Evolutionary conservation across 768 basidiomycete species (phyloP).

Genomic region (Hericium coralloides): DNA sequence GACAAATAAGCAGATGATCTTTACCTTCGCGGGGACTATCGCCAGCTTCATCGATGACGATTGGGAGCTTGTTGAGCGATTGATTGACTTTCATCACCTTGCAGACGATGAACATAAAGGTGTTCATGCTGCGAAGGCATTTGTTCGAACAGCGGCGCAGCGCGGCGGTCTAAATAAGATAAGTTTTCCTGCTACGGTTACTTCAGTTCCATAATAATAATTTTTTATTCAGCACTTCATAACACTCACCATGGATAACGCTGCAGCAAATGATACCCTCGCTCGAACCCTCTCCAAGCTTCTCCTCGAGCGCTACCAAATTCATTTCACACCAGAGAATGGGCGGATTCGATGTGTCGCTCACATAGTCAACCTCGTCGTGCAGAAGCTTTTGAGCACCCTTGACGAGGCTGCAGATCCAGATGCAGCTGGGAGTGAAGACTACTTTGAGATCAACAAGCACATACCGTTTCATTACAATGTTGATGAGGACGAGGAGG

Average conservation of each 20-base stretch:
- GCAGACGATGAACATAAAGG: slow-evolving; percentile 19
- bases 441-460: background rate
- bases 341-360: slow-evolving; percentile 26
- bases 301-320: slow-evolving; percentile 22
- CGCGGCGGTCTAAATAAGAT: slow-evolving; percentile 26
- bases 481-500: background rate
- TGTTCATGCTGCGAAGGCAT: slow-evolving; percentile 21
- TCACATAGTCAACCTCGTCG: slow-evolving; percentile 30
- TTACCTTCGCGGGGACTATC: slow-evolving; percentile 14
- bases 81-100: slow-evolving; percentile 13
- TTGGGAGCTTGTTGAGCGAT: slow-evolving; percentile 13
- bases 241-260: slow-evolving; percentile 25
- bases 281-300: slow-evolving; percentile 6
- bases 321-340: slow-evolving; percentile 19
- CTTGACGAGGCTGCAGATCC: background rate
- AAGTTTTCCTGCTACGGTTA: slow-evolving; percentile 13
- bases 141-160: slow-evolving; percentile 17
- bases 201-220: slow-evolving; percentile 1
- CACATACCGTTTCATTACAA: background rate
- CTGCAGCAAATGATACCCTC: slow-evolving; percentile 26
- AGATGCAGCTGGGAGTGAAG: background rate
- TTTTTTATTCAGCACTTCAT: slow-evolving; percentile 14
- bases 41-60: slow-evolving; percentile 14
- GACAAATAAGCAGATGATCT: slow-evolving; percentile 15
- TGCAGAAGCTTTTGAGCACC: slow-evolving; percentile 23